Evolutionary conservation across 2,329 filamentous ascomycete species (phyloP), one percentile per base, ranked within the genome.

Genomic region (Diaporthe sp.): DNA sequence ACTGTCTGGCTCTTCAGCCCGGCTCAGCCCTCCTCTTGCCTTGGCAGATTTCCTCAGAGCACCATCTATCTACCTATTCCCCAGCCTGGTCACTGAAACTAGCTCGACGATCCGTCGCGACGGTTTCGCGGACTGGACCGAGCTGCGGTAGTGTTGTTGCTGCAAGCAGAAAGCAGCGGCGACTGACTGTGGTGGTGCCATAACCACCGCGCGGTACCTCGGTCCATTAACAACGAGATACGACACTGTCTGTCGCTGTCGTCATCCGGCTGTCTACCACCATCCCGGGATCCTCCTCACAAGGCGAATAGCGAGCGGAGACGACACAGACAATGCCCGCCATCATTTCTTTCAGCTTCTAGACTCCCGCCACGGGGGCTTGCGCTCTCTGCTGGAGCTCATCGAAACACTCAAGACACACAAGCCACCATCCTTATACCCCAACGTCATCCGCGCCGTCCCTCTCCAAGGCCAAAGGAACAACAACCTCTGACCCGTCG

Each of bases 401-500:
- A 60, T 25, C 55, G 44, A 49, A 49, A 49, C 28, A 31, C 34
- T 37, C 49, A 28, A 42, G 34, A 44, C 49, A 46, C n/a, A 60
- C 68, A 72, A 49, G 71, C 71, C 57, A 72, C 46, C 44, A 68
- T 68, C 44, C 62, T 51, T 25, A 37, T 68, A 46, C 62, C 62
- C 62, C 62, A 68, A 51, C 62, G 62, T 68, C 62, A 68, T 67
- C 61, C 39, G 34, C 15, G 42, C 61, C 39, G 17, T 51, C 44
- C 46, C 7, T 39, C 31, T 13, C 42, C 42, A n/a, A 46, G 31
- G 31, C 31, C 46, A 68, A 28, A 68, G 62, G 62, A 68, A 39
- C 62, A 68, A 68, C 62, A 68, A 68, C 62, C 62, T 68, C 31
- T 46, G 37, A 37, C 62, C 46, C n/a, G 19, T 68, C 62, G 44